phyloP scores from a whole-genome alignment of 441 rosid species.

The Erodium chrysanthum region DNA sequence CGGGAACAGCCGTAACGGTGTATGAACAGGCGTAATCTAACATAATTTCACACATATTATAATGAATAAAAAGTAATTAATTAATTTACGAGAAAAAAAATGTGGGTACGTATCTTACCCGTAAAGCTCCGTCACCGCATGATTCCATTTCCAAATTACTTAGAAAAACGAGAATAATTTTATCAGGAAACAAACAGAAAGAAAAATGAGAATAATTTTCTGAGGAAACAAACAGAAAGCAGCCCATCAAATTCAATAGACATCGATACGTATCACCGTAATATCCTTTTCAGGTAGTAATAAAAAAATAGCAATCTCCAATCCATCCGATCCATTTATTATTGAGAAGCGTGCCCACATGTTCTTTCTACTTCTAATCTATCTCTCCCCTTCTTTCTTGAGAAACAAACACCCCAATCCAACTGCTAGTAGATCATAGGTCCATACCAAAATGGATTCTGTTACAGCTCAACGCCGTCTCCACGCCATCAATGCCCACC shows the following conservation, averaged over 20 bases:
- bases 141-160: constrained; percentile 1
- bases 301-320: background rate
- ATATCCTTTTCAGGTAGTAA: background rate
- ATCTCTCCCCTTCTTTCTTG: background rate
- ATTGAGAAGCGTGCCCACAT: constrained; percentile 10
- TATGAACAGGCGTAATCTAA: too few species aligned
- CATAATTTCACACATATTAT: too few species aligned
- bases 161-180: too few species aligned
- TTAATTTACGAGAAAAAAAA: background rate
- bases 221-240: background rate
- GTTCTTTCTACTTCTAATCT: background rate
- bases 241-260: background rate
- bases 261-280: background rate
- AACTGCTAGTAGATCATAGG: background rate
- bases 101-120: background rate
- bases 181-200: too few species aligned
- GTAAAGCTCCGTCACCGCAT: background rate
- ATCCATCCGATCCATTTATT: too few species aligned
- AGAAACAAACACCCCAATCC: background rate
- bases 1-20: too few species aligned
- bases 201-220: background rate
- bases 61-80: too few species aligned
- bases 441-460: constrained; percentile 30
- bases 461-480: constrained; percentile 68
- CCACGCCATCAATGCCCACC: constrained; percentile 53